These are phyloP conservation scores for Aulographum hederae DNA, from an alignment of 2,329 filamentous ascomycete species.

Conservation along the genomic window DNA sequence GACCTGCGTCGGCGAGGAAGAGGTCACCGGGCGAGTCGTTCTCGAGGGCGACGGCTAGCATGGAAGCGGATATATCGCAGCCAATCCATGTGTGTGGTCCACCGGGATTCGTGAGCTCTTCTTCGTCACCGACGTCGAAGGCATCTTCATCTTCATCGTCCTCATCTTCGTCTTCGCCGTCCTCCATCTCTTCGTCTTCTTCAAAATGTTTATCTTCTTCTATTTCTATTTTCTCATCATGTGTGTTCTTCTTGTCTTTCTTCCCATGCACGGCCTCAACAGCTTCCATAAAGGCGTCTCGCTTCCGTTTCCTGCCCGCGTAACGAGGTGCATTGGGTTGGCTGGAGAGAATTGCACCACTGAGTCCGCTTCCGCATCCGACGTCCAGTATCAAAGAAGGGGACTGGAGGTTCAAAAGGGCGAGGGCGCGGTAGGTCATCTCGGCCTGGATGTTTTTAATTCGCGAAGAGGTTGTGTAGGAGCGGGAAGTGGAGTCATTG, in stretches of 20 bases:
- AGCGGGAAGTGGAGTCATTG: slow-evolving; percentile 68
- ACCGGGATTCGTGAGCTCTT: too few species aligned
- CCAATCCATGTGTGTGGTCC: slow-evolving; percentile 93
- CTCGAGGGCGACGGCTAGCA: slow-evolving; percentile 89
- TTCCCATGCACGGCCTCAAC: too few species aligned
- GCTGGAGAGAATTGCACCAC: slow-evolving; percentile 80
- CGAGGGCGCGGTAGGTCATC: slow-evolving; percentile 87
- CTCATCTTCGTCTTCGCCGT: too few species aligned
- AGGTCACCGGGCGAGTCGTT: slow-evolving; percentile 44
- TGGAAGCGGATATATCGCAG: slow-evolving; percentile 87
- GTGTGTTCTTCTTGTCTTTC: too few species aligned
- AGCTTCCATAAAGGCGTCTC: too few species aligned
- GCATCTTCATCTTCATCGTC: too few species aligned
- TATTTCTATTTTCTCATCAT: too few species aligned
- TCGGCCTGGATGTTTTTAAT: slow-evolving; percentile 89
- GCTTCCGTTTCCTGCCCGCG: too few species aligned
- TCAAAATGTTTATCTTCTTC: too few species aligned
- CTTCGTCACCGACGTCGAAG: too few species aligned
- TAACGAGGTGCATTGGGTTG: slow-evolving; percentile 25
- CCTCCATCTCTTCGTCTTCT: slow-evolving; percentile 41
- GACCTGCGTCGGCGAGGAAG: slow-evolving; percentile 86
- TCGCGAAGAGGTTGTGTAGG: slow-evolving; percentile 91
- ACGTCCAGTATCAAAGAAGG: slow-evolving; percentile 87
- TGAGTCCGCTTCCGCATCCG: slow-evolving; percentile 90
- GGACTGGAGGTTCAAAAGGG: slow-evolving; percentile 59